These are phyloP conservation scores for Yamadazyma paraphyllophila DNA, from an alignment of 805 yeast species.

Conservation along the genomic window DNA sequence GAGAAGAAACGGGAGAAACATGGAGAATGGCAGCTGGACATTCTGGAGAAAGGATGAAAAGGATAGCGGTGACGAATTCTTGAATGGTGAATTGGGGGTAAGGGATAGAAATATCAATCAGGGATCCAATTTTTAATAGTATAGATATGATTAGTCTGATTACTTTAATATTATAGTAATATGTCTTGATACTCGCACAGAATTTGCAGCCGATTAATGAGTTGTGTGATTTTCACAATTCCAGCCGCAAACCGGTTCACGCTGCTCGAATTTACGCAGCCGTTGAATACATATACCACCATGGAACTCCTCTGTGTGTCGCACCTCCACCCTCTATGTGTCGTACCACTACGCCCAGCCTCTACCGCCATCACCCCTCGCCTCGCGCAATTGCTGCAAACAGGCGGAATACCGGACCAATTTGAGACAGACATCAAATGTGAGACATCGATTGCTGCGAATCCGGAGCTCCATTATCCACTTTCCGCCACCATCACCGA, in stretches of 20 bases:
- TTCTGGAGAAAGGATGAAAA: conserved; percentile 49
- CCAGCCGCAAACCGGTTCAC: no score
- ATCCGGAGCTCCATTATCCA: neutral
- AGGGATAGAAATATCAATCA: conserved; percentile 48
- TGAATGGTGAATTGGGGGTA: conserved; percentile 47
- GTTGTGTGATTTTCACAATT: no score
- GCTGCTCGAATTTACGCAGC: no score
- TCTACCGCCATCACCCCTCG: no score
- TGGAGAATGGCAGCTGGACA: conserved; percentile 41
- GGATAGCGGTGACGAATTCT: conserved; percentile 38
- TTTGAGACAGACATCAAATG: neutral
- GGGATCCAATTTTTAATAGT: conserved; percentile 40
- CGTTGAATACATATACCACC: no score
- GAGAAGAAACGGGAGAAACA: conserved; percentile 29
- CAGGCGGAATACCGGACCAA: neutral
- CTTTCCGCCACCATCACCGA: no score
- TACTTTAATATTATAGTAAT: no score
- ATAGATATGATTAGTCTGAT: neutral
- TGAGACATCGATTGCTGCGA: conserved; percentile 3
- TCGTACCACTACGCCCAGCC: no score
- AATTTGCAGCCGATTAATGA: no score
- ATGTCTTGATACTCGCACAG: no score
- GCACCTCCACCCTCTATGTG: no score
- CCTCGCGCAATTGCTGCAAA: neutral
- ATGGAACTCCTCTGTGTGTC: no score